These are phyloP conservation scores for Citrus glauca DNA, from an alignment of 345 rosid genomes.

Conservation along the genomic window DNA sequence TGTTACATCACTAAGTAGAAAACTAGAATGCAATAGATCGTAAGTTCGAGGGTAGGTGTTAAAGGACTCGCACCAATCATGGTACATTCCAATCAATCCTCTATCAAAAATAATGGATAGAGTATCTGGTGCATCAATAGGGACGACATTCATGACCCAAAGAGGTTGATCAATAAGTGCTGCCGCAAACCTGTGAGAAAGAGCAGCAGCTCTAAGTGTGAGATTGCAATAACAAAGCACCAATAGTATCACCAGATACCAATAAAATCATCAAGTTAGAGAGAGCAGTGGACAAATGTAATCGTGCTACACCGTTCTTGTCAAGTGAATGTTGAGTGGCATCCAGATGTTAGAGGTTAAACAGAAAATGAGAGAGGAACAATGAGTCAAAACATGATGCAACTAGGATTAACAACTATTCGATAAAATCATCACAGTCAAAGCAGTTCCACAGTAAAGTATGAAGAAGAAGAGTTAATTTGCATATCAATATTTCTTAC, in stretches of 20 bases:
- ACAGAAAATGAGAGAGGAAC: neutral
- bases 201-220: neutral
- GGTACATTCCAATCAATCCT: slow-evolving; percentile 83
- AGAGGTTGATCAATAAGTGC: slow-evolving; percentile 62
- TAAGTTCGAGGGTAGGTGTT: slow-evolving; percentile 88
- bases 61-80: slow-evolving; percentile 91
- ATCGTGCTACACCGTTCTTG: neutral
- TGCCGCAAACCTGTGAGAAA: slow-evolving; percentile 64
- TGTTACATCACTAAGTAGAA: slow-evolving; percentile 42
- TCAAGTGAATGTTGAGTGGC: neutral
- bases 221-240: neutral
- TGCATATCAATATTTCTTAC: slow-evolving; percentile 32
- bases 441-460: neutral
- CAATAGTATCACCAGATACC: neutral
- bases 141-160: slow-evolving; percentile 96
- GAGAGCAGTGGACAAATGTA: neutral
- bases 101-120: slow-evolving; percentile 62
- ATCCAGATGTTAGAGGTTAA: neutral
- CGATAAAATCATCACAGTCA: neutral
- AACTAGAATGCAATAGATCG: slow-evolving; percentile 79
- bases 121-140: slow-evolving; percentile 56
- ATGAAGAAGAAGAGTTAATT: neutral
- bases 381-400: neutral
- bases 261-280: neutral
- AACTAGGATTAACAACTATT: neutral